A percentile compares a stretch with the other conserved stretches of the same genome.
phyloP scores from a whole-genome alignment of 306 rosid species.

The Gynostemma pentaphyllum region DNA sequence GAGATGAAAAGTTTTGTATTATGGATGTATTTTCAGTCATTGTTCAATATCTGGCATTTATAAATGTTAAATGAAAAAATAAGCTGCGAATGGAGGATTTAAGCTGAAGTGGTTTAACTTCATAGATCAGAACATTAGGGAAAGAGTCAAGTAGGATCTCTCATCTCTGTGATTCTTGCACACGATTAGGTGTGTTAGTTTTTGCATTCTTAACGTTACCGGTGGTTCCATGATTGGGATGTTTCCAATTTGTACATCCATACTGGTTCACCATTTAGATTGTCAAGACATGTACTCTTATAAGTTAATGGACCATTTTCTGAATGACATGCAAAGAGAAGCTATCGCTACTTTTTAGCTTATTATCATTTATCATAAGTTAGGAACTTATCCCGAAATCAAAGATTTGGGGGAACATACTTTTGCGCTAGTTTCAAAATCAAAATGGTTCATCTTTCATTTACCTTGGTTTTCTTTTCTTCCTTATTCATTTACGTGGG shows the following conservation, averaged over 20 bases:
- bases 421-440: neutral
- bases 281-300: neutral
- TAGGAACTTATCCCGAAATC: neutral
- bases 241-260: neutral
- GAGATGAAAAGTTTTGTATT: neutral
- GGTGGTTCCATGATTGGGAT: neutral
- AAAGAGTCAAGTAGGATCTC: neutral
- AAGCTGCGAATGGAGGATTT: neutral
- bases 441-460: neutral
- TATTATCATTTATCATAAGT: too few species aligned
- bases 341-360: too few species aligned
- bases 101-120: neutral
- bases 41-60: too few species aligned
- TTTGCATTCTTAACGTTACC: neutral
- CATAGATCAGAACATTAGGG: neutral
- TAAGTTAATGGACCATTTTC: neutral
- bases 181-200: neutral
- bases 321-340: neutral
- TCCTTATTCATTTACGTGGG: too few species aligned
- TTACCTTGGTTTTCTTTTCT: neutral
- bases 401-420: neutral
- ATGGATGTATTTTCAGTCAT: neutral
- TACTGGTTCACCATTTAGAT: neutral
- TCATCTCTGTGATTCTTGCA: neutral
- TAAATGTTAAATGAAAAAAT: neutral